These are phyloP conservation scores for Auricularia cornea DNA, from an alignment of 768 basidiomycete species.

Conservation along the genomic window DNA sequence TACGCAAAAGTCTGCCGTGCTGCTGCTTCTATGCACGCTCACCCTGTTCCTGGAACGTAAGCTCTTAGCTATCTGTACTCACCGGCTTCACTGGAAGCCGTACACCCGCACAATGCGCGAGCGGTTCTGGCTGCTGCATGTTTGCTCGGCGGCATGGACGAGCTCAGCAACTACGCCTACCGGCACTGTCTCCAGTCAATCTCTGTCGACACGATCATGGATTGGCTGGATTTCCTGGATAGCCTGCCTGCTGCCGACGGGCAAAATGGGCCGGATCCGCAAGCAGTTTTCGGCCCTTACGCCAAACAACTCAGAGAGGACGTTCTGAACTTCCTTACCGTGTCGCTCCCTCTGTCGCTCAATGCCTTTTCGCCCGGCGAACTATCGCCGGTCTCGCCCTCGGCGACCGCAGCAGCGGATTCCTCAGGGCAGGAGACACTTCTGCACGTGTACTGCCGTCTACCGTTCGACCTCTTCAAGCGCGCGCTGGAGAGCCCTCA, in stretches of 20 bases:
- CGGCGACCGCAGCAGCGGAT: constrained; percentile 11
- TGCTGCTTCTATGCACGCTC: constrained; percentile 2
- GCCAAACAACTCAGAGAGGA: constrained; percentile 69
- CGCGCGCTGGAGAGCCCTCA: constrained; percentile 67
- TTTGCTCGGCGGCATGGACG: constrained; percentile 81
- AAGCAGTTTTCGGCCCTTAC: constrained; percentile 65
- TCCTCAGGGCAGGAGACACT: constrained; percentile 50
- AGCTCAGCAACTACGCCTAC: constrained; percentile 73
- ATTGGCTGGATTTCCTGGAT: constrained; percentile 74
- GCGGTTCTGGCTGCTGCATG: constrained; percentile 79
- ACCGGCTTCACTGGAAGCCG: constrained; percentile 53
- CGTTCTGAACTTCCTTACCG: constrained; percentile 69
- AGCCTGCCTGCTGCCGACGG: constrained; percentile 33
- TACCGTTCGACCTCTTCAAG: constrained; percentile 87
- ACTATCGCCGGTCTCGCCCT: neutral
- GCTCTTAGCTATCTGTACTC: constrained; percentile 80
- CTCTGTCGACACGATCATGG: constrained; percentile 60
- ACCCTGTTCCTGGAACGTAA: constrained; percentile 18
- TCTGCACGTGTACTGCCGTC: constrained; percentile 63
- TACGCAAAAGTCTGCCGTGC: constrained; percentile 21
- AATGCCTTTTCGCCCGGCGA: constrained; percentile 11
- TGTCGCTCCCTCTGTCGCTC: constrained; percentile 55
- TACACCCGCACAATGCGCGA: constrained; percentile 73
- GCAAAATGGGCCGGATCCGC: constrained; percentile 33
- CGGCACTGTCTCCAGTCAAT: constrained; percentile 69